These are phyloP conservation scores for Aspergillus awamori DNA, from an alignment of 2,329 filamentous ascomycete genomes.

Conservation along the genomic window DNA sequence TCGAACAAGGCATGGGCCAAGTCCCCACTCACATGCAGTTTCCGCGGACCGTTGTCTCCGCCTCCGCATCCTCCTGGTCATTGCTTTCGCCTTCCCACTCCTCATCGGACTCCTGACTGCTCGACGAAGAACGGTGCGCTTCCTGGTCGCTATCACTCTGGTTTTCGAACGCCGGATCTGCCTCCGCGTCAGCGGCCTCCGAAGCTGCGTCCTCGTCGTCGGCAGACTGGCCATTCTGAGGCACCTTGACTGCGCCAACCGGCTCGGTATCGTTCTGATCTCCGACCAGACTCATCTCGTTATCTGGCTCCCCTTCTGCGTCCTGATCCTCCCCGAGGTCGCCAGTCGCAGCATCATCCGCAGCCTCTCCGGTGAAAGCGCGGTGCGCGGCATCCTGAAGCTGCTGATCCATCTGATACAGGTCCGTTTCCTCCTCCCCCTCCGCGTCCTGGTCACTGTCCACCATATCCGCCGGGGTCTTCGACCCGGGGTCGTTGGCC, in stretches of 20 bases:
- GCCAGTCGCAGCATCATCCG: conserved; percentile 29
- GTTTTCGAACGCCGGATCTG: conserved; percentile 48
- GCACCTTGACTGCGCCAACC: conserved; percentile 43
- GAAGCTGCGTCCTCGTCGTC: conserved; percentile 43
- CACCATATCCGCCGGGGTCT: conserved; percentile 35
- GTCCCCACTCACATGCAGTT: conserved; percentile 62
- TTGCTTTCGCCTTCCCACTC: conserved; percentile 55
- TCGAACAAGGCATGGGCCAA: neutral
- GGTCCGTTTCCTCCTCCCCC: conserved; percentile 48
- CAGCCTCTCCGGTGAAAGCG: conserved; percentile 37
- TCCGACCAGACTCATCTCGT: conserved; percentile 30
- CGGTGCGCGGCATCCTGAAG: conserved; percentile 43
- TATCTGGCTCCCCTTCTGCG: conserved; percentile 29
- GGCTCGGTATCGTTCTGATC: conserved; percentile 50
- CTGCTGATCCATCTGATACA: conserved; percentile 45
- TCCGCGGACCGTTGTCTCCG: conserved; percentile 54
- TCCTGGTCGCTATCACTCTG: conserved; percentile 45
- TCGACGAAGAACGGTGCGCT: conserved; percentile 41
- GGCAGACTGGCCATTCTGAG: conserved; percentile 31
- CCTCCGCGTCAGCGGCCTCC: conserved; percentile 44
- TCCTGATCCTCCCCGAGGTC: conserved; percentile 40
- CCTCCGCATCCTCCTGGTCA: conserved; percentile 48
- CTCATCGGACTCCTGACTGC: conserved; percentile 61
- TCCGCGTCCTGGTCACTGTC: conserved; percentile 50
- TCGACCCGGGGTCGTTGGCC: conserved; percentile 38